Evolutionary conservation across 2,329 filamentous ascomycete genomes (phyloP), one percentile per base, ranked within the genome.

Genomic region (Diplodia intermedia): DNA sequence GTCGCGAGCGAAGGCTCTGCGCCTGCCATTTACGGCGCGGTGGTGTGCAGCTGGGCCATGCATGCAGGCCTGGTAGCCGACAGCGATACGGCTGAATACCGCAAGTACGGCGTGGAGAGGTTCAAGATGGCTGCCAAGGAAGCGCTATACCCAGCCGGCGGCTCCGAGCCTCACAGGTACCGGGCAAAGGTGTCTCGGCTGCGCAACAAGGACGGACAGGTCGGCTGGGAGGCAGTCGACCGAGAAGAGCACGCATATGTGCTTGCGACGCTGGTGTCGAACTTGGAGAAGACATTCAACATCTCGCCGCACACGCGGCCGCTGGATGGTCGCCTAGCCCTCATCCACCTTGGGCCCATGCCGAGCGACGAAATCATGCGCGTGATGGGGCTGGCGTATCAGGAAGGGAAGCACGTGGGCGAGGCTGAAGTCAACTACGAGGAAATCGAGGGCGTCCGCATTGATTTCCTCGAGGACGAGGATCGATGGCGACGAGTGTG

Each of bases 41-140:
- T 97, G 26, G 94, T 98, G 1, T 90, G 90, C 54, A 95, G 91
- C 77, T 97, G 96, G 86, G 94, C 91, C 23, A 88, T 98, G 74
- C 94, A 98, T 75, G 92, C 94, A 36, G 89, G 90, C 52, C 85
- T 98, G 3, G 93, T 98, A 26, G 93, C 92, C 73, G 93, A 97
- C 81, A 95, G 91, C 78, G 94, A 98, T 78, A 96, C 94, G 0
- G 83, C 87, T 0, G 90, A 88, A 71, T 94, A 94, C 79, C 90
- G 94, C 70, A 86, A 88, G 71, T 89, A 91, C 74, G 94, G 94
- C 14, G 84, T 85, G 38, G 87, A 90, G 75, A 86, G 94, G 23
- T 98, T 98, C 80, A 86, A 89, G 68, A 92, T 97, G 87, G 93
- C 93, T 0, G 94, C 93, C 0, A 85, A 88, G 65, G 89, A 93